Base-by-base conservation (phyloP, 768 basidiomycete genomes). In the Boletus reticuloceps region DNA sequence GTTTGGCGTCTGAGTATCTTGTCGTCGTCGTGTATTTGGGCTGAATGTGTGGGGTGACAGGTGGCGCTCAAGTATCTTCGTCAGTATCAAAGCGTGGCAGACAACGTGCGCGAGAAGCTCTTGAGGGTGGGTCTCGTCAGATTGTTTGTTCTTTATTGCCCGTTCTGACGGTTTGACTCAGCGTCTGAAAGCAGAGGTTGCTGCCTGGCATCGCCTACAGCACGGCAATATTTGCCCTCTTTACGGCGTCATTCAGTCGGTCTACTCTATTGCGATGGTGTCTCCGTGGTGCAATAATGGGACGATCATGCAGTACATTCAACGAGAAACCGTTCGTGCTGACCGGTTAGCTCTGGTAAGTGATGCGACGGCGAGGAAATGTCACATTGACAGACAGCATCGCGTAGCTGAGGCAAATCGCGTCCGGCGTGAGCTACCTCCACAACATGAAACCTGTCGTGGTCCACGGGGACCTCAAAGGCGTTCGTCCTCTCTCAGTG, bases 211-310 rank as follows among this genome's bases (percentile, higher is more conserved):
- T 65, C 70, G 77, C 8, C 68, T 85, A 16, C 79, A 74, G 42
- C 84, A 85, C 55, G 72, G 72, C 42, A 83, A 85, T 54, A 74
- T 86, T 44, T 77, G 77, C 37, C 79, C 77, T 41, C 66, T 86
- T 27, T 80, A 78, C 51, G 84, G 84, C 3, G 75, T 86, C 52
- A 67, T 82, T 16, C 80, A 81, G 59, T 74, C 75, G 6, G 68
- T 72, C 29, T 73, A 76, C 34, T 79, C 80, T 45, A 74, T 86
- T 27, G 84, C 79, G 17, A 84, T 86, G 82, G 82, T 86, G 0
- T 85, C 84, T 6, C 79, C 79, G 5, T 86, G 83, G 82, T 84
- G 82, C 62, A 74, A 76, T 36, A 83, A 85, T 48, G 83, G 84
- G 10, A 82, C 79, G 9, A 71, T 85, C 50, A 74, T 72, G 50